Conservation (phyloP, 805 yeast genomes). For the Saccharomycopsis sp. region DNA sequence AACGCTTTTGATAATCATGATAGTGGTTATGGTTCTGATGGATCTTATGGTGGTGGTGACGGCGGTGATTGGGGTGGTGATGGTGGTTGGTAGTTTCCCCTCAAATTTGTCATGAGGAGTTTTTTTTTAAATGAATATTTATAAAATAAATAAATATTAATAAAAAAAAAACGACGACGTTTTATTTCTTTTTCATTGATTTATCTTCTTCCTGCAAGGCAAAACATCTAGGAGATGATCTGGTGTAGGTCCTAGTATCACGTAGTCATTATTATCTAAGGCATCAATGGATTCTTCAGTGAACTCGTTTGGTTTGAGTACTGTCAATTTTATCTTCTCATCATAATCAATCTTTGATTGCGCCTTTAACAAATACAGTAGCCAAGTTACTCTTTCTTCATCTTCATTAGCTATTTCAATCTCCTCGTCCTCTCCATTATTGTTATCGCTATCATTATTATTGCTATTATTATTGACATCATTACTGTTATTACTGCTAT, state of each 20-base stretch:
- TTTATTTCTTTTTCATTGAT: background rate
- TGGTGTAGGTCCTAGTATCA: constrained; percentile 19
- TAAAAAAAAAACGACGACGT: background rate
- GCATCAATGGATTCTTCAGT: background rate
- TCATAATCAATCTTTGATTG: constrained; percentile 27
- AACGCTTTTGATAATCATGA: constrained; percentile 33
- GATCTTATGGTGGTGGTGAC: constrained; percentile 25
- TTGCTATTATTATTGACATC: constrained; percentile 26
- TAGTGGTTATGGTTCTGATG: constrained; percentile 15
- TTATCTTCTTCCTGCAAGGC: constrained; percentile 13
- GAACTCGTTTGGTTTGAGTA: constrained; percentile 18
- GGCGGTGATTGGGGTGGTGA: constrained; percentile 22
- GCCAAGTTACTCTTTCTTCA: constrained; percentile 32
- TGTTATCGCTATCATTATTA: constrained; percentile 25
- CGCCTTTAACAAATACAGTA: constrained; percentile 33
- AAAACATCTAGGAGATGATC: constrained; percentile 14
- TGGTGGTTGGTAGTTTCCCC: too few relatives aligned
- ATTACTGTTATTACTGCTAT: constrained; percentile 4
- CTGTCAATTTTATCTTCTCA: constrained; percentile 27
- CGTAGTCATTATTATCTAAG: constrained; percentile 4
- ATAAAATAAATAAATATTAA: background rate
- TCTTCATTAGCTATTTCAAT: constrained; percentile 31
- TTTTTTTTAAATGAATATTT: too few relatives aligned
- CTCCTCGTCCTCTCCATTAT: constrained; percentile 30
- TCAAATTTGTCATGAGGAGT: too few relatives aligned